These are phyloP conservation scores for Fragilaria crotonensis DNA, from an alignment of 108 stramenopile genomes.

Conservation along the genomic window DNA sequence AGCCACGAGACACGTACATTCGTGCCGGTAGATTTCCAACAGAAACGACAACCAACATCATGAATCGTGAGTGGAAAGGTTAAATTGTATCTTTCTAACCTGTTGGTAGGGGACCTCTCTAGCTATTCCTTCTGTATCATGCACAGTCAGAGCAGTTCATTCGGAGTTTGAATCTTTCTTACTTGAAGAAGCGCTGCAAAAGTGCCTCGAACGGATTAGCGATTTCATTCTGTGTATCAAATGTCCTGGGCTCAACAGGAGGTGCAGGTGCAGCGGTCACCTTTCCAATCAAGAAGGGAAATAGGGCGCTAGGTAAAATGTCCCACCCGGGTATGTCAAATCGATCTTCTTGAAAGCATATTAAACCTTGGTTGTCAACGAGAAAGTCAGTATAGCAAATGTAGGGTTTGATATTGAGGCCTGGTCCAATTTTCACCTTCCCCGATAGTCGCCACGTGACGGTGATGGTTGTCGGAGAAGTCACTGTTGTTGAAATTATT, in stretches of 20 bases:
- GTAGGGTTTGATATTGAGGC: slow-evolving; percentile 80
- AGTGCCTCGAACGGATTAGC: too few relatives aligned
- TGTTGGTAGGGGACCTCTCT: too few relatives aligned
- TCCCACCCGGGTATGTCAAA: slow-evolving; percentile 69
- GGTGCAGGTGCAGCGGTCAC: slow-evolving; percentile 45
- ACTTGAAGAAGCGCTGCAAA: too few relatives aligned
- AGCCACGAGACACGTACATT: too few relatives aligned
- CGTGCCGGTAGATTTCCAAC: too few relatives aligned
- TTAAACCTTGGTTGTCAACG: slow-evolving; percentile 48
- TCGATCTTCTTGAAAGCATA: slow-evolving; percentile 72
- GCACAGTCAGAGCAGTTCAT: too few relatives aligned
- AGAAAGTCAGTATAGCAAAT: slow-evolving; percentile 72
- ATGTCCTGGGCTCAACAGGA: slow-evolving; percentile 24
- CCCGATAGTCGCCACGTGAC: slow-evolving; percentile 77
- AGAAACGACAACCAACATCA: too few relatives aligned
- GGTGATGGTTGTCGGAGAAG: slow-evolving; percentile 59
- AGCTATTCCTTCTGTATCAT: too few relatives aligned
- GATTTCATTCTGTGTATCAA: too few relatives aligned
- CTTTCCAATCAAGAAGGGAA: slow-evolving; percentile 70
- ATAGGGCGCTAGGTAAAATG: slow-evolving; percentile 43
- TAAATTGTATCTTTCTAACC: too few relatives aligned
- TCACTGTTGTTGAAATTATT: slow-evolving; percentile 40
- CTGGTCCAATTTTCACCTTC: slow-evolving; percentile 46
- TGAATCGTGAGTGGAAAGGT: too few relatives aligned
- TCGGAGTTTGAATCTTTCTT: too few relatives aligned